A percentile compares a stretch with the other conserved stretches of the same genome.
Evolutionary conservation across 225 moss, liverwort and hornwort genomes (phyloP).

Genomic region (Takakia lepidozioides): DNA sequence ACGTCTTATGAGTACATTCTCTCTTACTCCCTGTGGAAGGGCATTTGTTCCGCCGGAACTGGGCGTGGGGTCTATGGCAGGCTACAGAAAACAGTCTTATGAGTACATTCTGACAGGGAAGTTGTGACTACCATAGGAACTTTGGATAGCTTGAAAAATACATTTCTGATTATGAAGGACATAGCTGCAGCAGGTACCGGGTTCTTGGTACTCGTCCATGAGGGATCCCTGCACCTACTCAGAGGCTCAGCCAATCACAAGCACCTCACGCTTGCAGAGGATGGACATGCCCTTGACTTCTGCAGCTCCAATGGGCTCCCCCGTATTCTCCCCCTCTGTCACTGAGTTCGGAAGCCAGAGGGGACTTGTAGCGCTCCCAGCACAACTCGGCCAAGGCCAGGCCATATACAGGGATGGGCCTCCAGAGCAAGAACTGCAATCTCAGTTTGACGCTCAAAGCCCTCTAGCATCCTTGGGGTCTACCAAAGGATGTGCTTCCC

Average conservation of each 20-base stretch:
- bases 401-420: conserved; percentile 17
- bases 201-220: conserved; percentile 37
- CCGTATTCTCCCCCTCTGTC: conserved; percentile 16
- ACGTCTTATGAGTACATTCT: too few species aligned
- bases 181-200: conserved; percentile 32
- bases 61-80: too few species aligned
- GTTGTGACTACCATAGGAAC: too few species aligned
- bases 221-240: conserved; percentile 16
- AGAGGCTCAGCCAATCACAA: conserved; percentile 35
- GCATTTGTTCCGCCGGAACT: too few species aligned
- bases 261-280: conserved; percentile 31
- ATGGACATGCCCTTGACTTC: conserved; percentile 8
- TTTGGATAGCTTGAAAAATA: too few species aligned
- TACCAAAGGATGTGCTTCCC: conserved; percentile 3
- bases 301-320: conserved; percentile 2
- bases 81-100: too few species aligned
- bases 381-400: conserved; percentile 33
- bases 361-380: conserved; percentile 13
- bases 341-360: conserved; percentile 26
- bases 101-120: too few species aligned
- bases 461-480: conserved; percentile 4
- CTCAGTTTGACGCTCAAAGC: conserved; percentile 19
- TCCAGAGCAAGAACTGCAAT: conserved; percentile 31
- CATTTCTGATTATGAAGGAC: too few species aligned
- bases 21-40: too few species aligned